Conservation (phyloP, 768 basidiomycete species). For the Kondoa malvinella region DNA sequence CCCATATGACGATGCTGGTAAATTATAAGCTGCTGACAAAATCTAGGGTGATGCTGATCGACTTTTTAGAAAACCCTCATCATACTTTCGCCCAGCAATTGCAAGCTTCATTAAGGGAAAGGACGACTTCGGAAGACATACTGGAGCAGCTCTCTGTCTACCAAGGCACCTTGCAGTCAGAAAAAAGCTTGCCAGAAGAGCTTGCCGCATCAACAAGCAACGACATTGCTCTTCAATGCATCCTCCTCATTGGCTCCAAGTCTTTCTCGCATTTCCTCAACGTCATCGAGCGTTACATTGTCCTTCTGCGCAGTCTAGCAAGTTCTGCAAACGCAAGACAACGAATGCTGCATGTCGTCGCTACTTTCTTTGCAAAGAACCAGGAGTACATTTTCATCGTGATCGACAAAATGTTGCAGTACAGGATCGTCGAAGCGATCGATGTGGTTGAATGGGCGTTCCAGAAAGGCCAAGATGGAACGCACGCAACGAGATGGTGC, state of each 20-base stretch:
- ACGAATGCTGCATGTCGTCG: conserved; percentile 41
- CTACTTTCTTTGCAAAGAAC: conserved; percentile 66
- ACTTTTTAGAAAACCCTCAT: conserved; percentile 55
- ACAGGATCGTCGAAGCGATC: conserved; percentile 85
- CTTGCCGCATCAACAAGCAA: conserved; percentile 53
- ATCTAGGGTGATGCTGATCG: not conserved
- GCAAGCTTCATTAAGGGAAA: conserved; percentile 59
- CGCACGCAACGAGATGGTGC: not conserved
- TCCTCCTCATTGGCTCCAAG: conserved; percentile 77
- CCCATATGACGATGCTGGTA: conserved; percentile 52
- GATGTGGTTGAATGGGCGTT: conserved; percentile 61
- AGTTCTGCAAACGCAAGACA: conserved; percentile 41
- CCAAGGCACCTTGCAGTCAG: conserved; percentile 24
- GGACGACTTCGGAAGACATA: conserved; percentile 46
- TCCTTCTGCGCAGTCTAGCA: conserved; percentile 28
- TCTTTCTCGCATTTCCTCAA: conserved; percentile 97
- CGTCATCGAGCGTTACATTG: conserved; percentile 59
- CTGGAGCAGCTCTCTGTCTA: conserved; percentile 64
- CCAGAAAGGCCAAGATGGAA: not conserved
- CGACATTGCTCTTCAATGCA: conserved; percentile 66
- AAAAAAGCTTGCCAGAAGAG: conserved; percentile 30
- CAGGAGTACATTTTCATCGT: conserved; percentile 79
- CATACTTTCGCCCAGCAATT: conserved; percentile 63
- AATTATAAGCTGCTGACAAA: not conserved
- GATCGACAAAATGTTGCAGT: conserved; percentile 95